Conservation (phyloP, 345 rosid species). For the Combretum micranthum region DNA sequence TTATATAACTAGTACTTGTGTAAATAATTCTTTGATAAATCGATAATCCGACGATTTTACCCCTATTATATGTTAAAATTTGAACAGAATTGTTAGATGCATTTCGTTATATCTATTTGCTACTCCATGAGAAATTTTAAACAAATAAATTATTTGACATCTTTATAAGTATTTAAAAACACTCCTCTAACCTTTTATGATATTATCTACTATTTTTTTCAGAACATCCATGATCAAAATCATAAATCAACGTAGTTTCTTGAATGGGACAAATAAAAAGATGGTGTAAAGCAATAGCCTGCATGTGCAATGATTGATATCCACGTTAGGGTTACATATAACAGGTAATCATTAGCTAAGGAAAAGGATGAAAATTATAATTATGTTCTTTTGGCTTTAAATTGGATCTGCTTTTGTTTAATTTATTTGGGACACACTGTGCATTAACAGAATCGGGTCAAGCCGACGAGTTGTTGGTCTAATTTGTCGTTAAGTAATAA, state of each 20-base stretch:
- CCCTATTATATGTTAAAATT: no score
- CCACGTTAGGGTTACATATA: slow-evolving; percentile 22
- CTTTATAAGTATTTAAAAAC: no score
- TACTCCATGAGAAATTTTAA: no score
- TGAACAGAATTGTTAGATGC: no score
- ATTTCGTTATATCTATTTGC: no score
- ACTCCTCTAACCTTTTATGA: no score
- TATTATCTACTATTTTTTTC: background rate
- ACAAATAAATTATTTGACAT: no score
- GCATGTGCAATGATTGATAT: slow-evolving; percentile 46
- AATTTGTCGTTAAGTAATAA: slow-evolving; percentile 8
- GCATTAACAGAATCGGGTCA: slow-evolving; percentile 12
- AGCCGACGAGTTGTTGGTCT: slow-evolving; percentile 9
- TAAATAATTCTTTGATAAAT: no score
- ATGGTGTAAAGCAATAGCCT: slow-evolving; percentile 4
- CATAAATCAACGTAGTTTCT: background rate
- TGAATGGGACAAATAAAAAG: slow-evolving; percentile 5
- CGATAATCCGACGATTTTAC: no score
- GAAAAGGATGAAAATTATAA: slow-evolving; percentile 8
- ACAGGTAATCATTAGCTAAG: slow-evolving; percentile 25
- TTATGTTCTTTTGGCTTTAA: slow-evolving; percentile 2
- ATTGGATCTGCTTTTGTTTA: background rate
- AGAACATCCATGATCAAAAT: background rate
- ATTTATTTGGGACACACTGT: slow-evolving; percentile 2
- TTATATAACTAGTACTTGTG: no score